Evolutionary conservation across 2,329 filamentous ascomycete genomes (phyloP).

Genomic region (Chaetomium strumarium): DNA sequence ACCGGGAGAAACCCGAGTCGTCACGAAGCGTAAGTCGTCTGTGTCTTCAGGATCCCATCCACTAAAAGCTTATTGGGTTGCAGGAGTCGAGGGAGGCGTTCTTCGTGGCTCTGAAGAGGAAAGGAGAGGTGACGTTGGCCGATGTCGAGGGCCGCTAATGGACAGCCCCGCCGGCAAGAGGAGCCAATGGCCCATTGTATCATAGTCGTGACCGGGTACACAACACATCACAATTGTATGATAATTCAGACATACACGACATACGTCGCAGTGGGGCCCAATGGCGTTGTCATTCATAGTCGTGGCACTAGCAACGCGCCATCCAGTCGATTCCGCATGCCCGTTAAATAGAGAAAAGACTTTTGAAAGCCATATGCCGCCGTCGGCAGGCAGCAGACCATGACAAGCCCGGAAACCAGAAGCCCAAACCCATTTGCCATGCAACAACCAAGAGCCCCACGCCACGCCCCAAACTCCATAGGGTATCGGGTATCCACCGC

Average conservation of each 20-base stretch:
- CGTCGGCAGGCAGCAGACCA: slow-evolving; percentile 10
- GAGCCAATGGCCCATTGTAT: not conserved
- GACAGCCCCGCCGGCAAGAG: not conserved
- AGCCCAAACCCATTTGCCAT: slow-evolving; percentile 21
- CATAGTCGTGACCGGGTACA: not conserved
- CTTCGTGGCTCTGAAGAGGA: slow-evolving; percentile 74
- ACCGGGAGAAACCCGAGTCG: slow-evolving; percentile 84
- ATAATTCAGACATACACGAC: not conserved
- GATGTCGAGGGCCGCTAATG: slow-evolving; percentile 16
- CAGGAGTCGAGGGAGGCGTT: slow-evolving; percentile 78
- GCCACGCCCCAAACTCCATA: slow-evolving; percentile 20
- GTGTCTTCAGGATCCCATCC: not conserved
- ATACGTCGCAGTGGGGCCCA: not conserved
- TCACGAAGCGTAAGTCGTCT: slow-evolving; percentile 66
- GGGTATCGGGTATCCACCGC: slow-evolving; percentile 15
- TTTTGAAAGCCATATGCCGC: slow-evolving; percentile 22
- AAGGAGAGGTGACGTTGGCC: slow-evolving; percentile 34
- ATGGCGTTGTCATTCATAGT: slow-evolving; percentile 18
- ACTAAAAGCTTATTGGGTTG: not conserved
- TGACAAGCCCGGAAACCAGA: slow-evolving; percentile 18
- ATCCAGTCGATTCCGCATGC: slow-evolving; percentile 19
- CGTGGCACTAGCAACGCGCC: slow-evolving; percentile 7
- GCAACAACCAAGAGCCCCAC: slow-evolving; percentile 19
- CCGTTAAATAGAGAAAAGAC: slow-evolving; percentile 18
- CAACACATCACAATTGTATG: not conserved